These are phyloP conservation scores for Phytophthora pini DNA, from an alignment of 352 stramenopile species.

Conservation along the genomic window DNA sequence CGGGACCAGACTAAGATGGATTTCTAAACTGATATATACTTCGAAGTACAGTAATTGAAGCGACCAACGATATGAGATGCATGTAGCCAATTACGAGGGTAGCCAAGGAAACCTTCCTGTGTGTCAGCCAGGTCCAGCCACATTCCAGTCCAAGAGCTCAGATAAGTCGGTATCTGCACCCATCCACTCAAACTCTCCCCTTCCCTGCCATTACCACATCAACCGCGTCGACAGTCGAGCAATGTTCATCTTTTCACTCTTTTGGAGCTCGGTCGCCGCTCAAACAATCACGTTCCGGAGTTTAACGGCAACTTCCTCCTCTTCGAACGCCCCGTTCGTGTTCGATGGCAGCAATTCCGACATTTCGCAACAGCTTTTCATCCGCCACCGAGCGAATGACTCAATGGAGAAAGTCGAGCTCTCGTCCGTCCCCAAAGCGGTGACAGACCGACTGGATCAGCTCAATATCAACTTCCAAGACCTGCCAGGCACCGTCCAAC, in stretches of 20 bases:
- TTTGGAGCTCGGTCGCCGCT: neutral
- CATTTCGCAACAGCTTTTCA: constrained; percentile 35
- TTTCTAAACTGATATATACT: too few species aligned
- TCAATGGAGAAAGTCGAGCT: neutral
- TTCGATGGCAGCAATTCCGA: constrained; percentile 44
- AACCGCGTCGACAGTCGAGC: neutral
- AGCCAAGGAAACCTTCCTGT: too few species aligned
- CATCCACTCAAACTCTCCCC: too few species aligned
- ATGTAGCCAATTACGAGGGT: too few species aligned
- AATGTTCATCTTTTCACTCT: neutral
- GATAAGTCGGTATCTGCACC: too few species aligned
- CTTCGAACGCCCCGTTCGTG: constrained; percentile 14
- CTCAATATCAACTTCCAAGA: neutral
- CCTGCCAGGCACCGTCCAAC: neutral
- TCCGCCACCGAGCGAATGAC: constrained; percentile 21
- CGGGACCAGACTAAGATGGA: too few species aligned
- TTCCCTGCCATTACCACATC: neutral
- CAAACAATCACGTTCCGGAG: neutral
- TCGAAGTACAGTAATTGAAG: too few species aligned
- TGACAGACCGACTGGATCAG: constrained; percentile 11
- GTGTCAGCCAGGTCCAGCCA: too few species aligned
- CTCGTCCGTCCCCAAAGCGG: constrained; percentile 9
- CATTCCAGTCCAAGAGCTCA: too few species aligned
- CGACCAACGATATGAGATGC: too few species aligned
- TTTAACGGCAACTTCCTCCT: constrained; percentile 3